These are phyloP conservation scores for Gossypium trilobum DNA, from an alignment of 441 rosid genomes.

Conservation along the genomic window DNA sequence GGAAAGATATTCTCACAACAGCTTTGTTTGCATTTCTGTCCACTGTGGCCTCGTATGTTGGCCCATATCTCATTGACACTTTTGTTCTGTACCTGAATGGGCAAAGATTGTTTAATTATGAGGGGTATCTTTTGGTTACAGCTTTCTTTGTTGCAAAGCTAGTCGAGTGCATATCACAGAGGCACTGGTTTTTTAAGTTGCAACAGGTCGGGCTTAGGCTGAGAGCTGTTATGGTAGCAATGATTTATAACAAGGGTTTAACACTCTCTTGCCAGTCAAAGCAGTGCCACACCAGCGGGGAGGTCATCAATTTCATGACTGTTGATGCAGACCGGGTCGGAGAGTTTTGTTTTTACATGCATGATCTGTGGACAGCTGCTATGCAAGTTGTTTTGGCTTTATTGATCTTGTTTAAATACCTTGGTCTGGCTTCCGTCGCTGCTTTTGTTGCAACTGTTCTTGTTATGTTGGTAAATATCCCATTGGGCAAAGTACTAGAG, in stretches of 20 bases:
- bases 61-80: constrained; percentile 66
- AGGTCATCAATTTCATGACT: constrained; percentile 43
- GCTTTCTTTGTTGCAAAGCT: constrained; percentile 44
- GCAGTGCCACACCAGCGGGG: constrained; percentile 39
- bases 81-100: constrained; percentile 76
- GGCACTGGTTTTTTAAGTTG: constrained; percentile 41
- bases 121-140: constrained; percentile 27
- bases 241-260: constrained; percentile 40
- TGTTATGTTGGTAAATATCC: constrained; percentile 34
- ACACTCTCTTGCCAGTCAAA: constrained; percentile 37
- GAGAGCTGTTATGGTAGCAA: constrained; percentile 37
- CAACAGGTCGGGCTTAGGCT: constrained; percentile 38
- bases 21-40: constrained; percentile 33
- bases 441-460: constrained; percentile 32
- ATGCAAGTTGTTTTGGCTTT: constrained; percentile 45
- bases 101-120: constrained; percentile 22
- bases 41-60: constrained; percentile 57
- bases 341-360: constrained; percentile 39
- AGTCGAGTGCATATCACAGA: constrained; percentile 40
- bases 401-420: constrained; percentile 35
- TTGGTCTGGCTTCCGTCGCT: constrained; percentile 42
- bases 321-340: constrained; percentile 49
- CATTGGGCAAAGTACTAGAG: constrained; percentile 40
- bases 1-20: constrained; percentile 53
- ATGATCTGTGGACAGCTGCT: constrained; percentile 46